Conservation (phyloP, 1,284 basidiomycete species). For the Cryptococcus sp. region DNA sequence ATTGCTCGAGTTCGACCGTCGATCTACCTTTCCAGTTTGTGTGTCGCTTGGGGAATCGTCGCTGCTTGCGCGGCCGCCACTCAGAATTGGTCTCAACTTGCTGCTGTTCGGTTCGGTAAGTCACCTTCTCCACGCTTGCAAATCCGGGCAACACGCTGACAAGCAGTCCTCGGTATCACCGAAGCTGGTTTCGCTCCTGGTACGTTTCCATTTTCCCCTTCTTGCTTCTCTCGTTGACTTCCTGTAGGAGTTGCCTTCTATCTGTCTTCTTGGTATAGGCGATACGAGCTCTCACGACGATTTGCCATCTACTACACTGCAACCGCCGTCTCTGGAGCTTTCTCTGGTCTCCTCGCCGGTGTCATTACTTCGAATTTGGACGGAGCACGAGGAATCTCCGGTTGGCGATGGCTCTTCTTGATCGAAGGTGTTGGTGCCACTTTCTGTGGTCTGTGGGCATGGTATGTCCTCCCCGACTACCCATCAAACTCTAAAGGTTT, state of each 20-base stretch:
- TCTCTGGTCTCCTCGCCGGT: slow-evolving; percentile 49
- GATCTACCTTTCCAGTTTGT: slow-evolving; percentile 35
- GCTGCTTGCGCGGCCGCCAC: slow-evolving; percentile 38
- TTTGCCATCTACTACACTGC: slow-evolving; percentile 47
- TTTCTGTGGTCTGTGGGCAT: slow-evolving; percentile 23
- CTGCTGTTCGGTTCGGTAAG: slow-evolving; percentile 31
- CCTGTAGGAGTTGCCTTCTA: slow-evolving; percentile 24
- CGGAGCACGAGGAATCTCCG: slow-evolving; percentile 37
- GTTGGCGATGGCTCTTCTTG: slow-evolving; percentile 47
- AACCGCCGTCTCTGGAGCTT: slow-evolving; percentile 47
- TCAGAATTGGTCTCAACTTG: slow-evolving; percentile 33
- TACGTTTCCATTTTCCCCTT: no score
- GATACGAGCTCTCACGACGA: slow-evolving; percentile 38
- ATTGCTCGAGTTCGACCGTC: slow-evolving; percentile 35
- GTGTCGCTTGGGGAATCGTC: slow-evolving; percentile 40
- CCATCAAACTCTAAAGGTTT: slow-evolving; percentile 49
- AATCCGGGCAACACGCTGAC: no score
- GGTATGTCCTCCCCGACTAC: slow-evolving; percentile 44
- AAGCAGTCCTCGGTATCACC: slow-evolving; percentile 27
- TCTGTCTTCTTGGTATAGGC: slow-evolving; percentile 33
- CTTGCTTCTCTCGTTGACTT: no score
- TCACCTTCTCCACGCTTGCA: no score
- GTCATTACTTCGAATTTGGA: slow-evolving; percentile 45
- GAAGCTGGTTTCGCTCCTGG: slow-evolving; percentile 45
- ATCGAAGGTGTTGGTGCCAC: slow-evolving; percentile 43